These are phyloP conservation scores for Aspergillus sp. DNA, from an alignment of 2,329 filamentous ascomycete species.

Conservation along the genomic window DNA sequence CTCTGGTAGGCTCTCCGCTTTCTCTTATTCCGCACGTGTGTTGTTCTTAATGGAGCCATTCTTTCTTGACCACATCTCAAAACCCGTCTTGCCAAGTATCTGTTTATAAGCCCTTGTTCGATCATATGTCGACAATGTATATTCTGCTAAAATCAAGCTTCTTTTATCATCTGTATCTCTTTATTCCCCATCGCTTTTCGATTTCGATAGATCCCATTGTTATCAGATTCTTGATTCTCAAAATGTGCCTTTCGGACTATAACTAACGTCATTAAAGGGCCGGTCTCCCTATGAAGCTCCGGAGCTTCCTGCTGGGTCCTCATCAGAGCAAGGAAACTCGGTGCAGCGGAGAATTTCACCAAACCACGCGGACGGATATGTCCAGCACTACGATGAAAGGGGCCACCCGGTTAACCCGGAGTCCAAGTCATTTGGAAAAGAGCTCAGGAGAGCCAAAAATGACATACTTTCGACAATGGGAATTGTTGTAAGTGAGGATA, in stretches of 20 bases:
- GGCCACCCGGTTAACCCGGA: conserved; percentile 48
- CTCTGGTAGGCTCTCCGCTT: conserved; percentile 40
- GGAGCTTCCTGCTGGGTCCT: conserved; percentile 25
- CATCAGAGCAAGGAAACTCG: conserved; percentile 20
- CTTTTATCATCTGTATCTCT: neutral
- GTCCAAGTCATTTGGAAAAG: conserved; percentile 40
- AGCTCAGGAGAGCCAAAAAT: conserved; percentile 50
- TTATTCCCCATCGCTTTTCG: neutral
- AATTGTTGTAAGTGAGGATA: conserved; percentile 46
- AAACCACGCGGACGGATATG: conserved; percentile 42
- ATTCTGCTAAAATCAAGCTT: neutral
- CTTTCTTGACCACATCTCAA: neutral
- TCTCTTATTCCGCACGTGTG: neutral
- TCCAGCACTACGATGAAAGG: conserved; percentile 49
- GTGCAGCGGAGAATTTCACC: conserved; percentile 23
- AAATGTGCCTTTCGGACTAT: neutral
- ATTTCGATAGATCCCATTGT: neutral
- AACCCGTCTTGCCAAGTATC: neutral
- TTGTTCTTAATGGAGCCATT: neutral
- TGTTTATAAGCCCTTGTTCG: neutral
- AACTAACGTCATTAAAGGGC: conserved; percentile 36
- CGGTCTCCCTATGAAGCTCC: conserved; percentile 48
- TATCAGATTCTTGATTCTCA: neutral
- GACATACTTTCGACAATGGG: conserved; percentile 52
- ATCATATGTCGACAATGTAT: neutral